phyloP scores from a whole-genome alignment of 2,329 filamentous ascomycete genomes.

The Onygenales sp. region DNA sequence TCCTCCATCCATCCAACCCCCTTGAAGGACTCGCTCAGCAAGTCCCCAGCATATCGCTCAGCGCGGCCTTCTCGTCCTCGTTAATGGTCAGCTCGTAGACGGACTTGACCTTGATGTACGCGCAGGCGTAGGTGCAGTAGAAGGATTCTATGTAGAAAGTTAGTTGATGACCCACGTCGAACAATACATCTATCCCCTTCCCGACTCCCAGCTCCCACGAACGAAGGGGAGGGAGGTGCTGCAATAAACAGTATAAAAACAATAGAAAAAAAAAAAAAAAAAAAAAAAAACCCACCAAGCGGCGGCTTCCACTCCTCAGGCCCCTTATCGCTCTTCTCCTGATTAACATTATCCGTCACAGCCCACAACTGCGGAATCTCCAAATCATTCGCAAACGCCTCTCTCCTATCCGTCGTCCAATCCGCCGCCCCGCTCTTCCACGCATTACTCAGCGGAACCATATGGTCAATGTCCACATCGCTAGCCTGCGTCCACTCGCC shows the following conservation, averaged over 20 bases:
- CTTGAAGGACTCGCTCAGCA: conserved; percentile 36
- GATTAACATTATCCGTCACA: conserved; percentile 69
- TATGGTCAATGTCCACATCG: conserved; percentile 74
- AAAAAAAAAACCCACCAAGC: conserved; percentile 34
- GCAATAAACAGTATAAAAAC: too few species aligned
- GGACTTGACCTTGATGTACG: conserved; percentile 71
- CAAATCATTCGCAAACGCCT: conserved; percentile 68
- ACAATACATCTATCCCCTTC: too few species aligned
- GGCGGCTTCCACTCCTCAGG: conserved; percentile 71
- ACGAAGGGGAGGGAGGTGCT: not conserved
- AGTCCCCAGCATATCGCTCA: conserved; percentile 55
- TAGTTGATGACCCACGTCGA: not conserved
- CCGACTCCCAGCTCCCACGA: not conserved
- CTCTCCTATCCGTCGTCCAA: conserved; percentile 61
- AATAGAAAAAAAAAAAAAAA: too few species aligned
- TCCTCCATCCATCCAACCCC: too few species aligned
- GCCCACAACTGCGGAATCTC: conserved; percentile 66
- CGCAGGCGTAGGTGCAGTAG: conserved; percentile 68
- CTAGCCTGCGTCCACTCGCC: conserved; percentile 57
- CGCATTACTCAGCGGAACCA: conserved; percentile 71
- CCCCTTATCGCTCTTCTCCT: conserved; percentile 60
- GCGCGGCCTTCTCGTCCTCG: conserved; percentile 58
- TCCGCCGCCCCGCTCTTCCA: conserved; percentile 67
- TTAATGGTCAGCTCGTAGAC: conserved; percentile 62
- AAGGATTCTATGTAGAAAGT: conserved; percentile 41